Conservation (phyloP, 345 rosid species). For the Citrus mangshanensis region DNA sequence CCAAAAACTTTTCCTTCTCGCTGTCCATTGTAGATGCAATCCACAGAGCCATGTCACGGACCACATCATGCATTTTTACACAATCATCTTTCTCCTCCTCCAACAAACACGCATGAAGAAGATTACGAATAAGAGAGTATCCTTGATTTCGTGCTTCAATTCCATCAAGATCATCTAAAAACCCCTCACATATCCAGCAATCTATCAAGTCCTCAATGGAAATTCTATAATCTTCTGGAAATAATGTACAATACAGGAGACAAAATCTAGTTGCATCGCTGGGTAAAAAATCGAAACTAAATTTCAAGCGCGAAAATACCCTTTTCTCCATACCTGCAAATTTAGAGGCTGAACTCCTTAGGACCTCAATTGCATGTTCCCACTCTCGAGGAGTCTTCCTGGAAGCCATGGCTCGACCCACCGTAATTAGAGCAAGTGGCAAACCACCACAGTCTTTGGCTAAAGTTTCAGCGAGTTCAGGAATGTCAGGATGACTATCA, state of each 20-base stretch:
- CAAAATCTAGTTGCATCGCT: neutral
- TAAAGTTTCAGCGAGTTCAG: no score
- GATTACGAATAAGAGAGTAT: constrained; percentile 23
- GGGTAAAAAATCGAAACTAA: neutral
- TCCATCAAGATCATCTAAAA: constrained; percentile 12
- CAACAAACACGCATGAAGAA: constrained; percentile 23
- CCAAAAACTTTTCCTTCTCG: constrained; percentile 14
- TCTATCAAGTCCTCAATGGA: constrained; percentile 1
- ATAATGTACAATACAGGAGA: constrained; percentile 6
- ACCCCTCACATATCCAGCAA: constrained; percentile 27
- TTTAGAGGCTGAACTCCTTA: neutral
- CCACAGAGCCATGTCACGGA: constrained; percentile 45
- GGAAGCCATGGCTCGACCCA: neutral
- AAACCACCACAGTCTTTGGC: no score
- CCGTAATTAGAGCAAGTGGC: no score
- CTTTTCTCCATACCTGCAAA: neutral
- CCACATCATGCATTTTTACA: constrained; percentile 42
- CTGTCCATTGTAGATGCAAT: constrained; percentile 10
- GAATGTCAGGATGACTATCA: no score
- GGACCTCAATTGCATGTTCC: neutral
- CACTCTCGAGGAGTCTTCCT: neutral
- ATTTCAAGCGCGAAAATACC: neutral
- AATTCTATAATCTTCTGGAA: constrained; percentile 19
- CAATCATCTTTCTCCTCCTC: neutral
- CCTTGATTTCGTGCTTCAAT: neutral